A percentile compares a stretch with the other conserved stretches of the same genome.
These are phyloP conservation scores for Rhynchospora tenuis DNA, from an alignment of 176 grass and related monocot species.

Conservation along the genomic window DNA sequence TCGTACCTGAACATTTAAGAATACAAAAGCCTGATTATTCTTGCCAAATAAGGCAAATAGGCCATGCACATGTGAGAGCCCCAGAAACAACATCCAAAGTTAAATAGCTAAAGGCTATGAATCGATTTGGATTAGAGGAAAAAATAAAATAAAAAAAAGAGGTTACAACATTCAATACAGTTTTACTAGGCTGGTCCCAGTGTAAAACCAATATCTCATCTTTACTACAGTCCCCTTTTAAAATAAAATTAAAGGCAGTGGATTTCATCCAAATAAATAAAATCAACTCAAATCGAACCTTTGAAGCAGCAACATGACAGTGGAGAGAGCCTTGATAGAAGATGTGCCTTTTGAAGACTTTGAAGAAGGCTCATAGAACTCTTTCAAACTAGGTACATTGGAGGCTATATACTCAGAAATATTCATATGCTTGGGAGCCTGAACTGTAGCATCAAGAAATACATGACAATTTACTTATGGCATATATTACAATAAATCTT, in stretches of 20 bases:
- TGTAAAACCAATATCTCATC: neutral
- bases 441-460: slow-evolving; percentile 38
- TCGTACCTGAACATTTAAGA: slow-evolving; percentile 59
- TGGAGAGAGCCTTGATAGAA: slow-evolving; percentile 66
- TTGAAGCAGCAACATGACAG: slow-evolving; percentile 73
- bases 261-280: slow-evolving; percentile 22
- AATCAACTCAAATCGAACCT: slow-evolving; percentile 48
- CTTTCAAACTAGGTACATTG: slow-evolving; percentile 86
- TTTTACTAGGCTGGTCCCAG: neutral
- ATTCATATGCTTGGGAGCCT: slow-evolving; percentile 77
- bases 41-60: slow-evolving; percentile 23
- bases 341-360: slow-evolving; percentile 47
- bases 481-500: neutral
- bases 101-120: neutral
- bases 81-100: slow-evolving; percentile 11
- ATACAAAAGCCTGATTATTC: neutral
- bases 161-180: neutral
- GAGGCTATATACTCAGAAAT: slow-evolving; percentile 64
- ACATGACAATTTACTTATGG: neutral
- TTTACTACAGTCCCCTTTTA: slow-evolving; percentile 4
- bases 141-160: slow-evolving; percentile 7
- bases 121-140: neutral
- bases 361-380: slow-evolving; percentile 54
- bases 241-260: neutral
- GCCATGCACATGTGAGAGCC: neutral